Conservation (phyloP, 2,329 filamentous ascomycete species). For the Ceratocystiopsis brevicomis region DNA sequence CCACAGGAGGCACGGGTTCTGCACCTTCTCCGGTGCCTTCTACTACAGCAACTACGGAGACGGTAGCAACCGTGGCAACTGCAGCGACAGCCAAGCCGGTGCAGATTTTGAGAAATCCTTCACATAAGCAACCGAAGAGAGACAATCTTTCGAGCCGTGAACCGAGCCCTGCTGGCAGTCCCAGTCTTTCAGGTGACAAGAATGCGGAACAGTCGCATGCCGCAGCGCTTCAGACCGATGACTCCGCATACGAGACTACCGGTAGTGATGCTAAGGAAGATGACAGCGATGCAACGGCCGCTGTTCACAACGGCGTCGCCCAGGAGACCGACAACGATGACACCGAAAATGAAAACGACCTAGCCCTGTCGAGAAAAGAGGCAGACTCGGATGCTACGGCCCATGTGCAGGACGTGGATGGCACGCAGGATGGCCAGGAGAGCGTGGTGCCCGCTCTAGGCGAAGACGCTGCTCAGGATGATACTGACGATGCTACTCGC, state of each 20-base stretch:
- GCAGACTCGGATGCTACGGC: slow-evolving; percentile 33
- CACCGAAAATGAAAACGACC: slow-evolving; percentile 34
- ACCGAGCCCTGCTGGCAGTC: slow-evolving; percentile 24
- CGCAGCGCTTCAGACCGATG: not conserved
- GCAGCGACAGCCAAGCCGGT: slow-evolving; percentile 17
- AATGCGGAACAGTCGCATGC: not conserved
- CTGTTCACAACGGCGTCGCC: slow-evolving; percentile 14
- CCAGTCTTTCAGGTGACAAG: slow-evolving; percentile 7
- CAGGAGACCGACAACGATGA: slow-evolving; percentile 27
- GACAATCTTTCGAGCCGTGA: slow-evolving; percentile 22
- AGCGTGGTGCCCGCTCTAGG: slow-evolving; percentile 32
- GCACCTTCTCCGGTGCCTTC: slow-evolving; percentile 11
- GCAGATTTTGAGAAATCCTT: slow-evolving; percentile 33
- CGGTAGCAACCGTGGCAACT: slow-evolving; percentile 30
- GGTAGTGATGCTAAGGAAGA: slow-evolving; percentile 9
- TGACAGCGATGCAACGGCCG: slow-evolving; percentile 54
- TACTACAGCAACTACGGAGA: slow-evolving; percentile 15
- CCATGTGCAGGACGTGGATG: slow-evolving; percentile 31
- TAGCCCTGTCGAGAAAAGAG: slow-evolving; percentile 31
- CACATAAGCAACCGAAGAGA: slow-evolving; percentile 22
- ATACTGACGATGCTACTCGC: slow-evolving; percentile 15
- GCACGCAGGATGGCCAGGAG: slow-evolving; percentile 34
- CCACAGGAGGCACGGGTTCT: slow-evolving; percentile 14
- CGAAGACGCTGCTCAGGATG: slow-evolving; percentile 35
- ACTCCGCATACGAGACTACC: not conserved